Percentiles rank a stretch among this genome's conserved stretches.
These are phyloP conservation scores for Intubia oerlemansii DNA, from an alignment of 2,329 filamentous ascomycete genomes.

Conservation along the genomic window DNA sequence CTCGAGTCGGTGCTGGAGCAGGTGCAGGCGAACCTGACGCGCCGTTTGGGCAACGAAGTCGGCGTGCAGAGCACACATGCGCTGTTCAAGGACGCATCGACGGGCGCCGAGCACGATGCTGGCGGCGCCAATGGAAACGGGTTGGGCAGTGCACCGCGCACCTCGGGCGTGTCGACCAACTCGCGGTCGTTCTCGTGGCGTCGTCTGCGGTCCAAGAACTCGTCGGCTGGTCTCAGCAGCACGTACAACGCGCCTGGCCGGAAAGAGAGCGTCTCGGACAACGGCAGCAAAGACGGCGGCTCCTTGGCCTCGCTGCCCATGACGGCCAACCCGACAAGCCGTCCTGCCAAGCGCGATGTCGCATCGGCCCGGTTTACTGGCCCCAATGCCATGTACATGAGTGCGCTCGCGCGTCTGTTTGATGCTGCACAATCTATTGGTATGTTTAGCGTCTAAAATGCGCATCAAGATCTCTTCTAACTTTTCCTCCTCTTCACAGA, in stretches of 20 bases:
- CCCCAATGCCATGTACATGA: conserved; percentile 81
- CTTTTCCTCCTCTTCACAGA: conserved; percentile 27
- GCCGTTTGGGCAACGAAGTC: conserved; percentile 85
- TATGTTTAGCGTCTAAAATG: too few species aligned
- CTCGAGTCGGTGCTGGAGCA: conserved; percentile 74
- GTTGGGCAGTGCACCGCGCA: conserved; percentile 23
- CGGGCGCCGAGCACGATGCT: conserved; percentile 22
- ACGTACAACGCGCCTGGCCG: conserved; percentile 18
- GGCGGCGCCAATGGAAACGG: conserved; percentile 2
- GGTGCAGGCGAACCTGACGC: conserved; percentile 52
- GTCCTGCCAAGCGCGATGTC: conserved; percentile 51
- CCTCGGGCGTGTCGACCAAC: conserved; percentile 47
- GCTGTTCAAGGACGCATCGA: conserved; percentile 52
- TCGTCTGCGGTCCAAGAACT: conserved; percentile 76
- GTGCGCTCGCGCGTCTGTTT: conserved; percentile 69
- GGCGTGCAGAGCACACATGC: conserved; percentile 54
- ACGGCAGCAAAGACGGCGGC: conserved; percentile 1
- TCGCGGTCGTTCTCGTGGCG: conserved; percentile 73
- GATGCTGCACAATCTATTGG: conserved; percentile 85
- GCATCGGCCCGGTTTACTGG: conserved; percentile 51
- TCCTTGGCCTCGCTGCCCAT: conserved; percentile 54
- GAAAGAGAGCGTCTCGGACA: conserved; percentile 28
- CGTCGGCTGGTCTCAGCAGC: conserved; percentile 35
- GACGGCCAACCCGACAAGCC: conserved; percentile 41
- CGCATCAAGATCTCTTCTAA: neutral